phyloP scores from a whole-genome alignment of 2,329 filamentous ascomycete genomes.

The Penicillium sp. region DNA sequence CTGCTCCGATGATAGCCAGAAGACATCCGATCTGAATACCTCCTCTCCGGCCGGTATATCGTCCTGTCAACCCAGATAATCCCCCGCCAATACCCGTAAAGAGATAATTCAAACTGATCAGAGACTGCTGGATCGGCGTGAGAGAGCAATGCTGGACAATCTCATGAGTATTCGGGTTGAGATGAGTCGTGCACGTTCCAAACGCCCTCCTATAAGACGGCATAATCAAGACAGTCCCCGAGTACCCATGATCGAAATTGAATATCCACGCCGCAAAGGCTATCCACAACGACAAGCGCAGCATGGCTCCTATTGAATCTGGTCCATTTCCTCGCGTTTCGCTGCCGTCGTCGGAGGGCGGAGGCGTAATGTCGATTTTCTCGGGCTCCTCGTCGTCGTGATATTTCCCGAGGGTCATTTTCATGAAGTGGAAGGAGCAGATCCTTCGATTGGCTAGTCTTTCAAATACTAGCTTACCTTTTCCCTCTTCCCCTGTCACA shows the following conservation, averaged over 20 bases:
- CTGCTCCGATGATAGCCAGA: slow-evolving; percentile 29
- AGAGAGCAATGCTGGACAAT: slow-evolving; percentile 22
- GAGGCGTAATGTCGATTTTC: background rate
- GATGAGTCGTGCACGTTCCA: slow-evolving; percentile 22
- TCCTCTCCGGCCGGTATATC: slow-evolving; percentile 26
- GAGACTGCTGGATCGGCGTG: slow-evolving; percentile 31
- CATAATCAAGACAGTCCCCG: slow-evolving; percentile 30
- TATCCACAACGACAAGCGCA: slow-evolving; percentile 27
- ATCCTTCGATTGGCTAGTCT: background rate
- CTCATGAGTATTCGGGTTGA: slow-evolving; percentile 14
- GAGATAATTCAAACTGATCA: slow-evolving; percentile 32
- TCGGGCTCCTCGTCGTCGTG: slow-evolving; percentile 10
- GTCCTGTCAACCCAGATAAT: slow-evolving; percentile 22
- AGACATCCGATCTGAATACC: slow-evolving; percentile 29
- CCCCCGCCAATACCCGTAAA: slow-evolving; percentile 32
- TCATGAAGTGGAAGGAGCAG: background rate
- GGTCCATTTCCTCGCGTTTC: background rate
- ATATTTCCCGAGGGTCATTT: slow-evolving; percentile 1
- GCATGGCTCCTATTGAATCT: slow-evolving; percentile 22
- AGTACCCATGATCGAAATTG: slow-evolving; percentile 31
- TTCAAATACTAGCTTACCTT: background rate
- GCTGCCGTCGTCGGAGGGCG: background rate
- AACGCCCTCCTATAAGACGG: slow-evolving; percentile 28
- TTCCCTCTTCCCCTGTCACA: background rate
- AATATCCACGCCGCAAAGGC: slow-evolving; percentile 28